Base-by-base conservation (phyloP, 169 alveolate genomes). In the Plasmodium ovale region DNA sequence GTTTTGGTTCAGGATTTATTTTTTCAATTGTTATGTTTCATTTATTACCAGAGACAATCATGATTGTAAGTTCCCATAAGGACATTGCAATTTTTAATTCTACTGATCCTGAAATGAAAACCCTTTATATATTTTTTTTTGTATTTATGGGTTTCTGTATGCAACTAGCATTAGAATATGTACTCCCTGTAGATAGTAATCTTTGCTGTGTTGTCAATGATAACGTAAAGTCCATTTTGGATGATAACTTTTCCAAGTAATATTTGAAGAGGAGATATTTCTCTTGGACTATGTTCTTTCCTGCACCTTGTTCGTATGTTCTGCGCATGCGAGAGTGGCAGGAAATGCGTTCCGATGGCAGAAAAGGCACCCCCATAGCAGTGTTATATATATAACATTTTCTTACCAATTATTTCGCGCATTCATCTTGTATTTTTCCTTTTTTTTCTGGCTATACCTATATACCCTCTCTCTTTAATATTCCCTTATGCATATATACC, bases 1-100 rank as follows among this genome's bases (percentile, higher is more conserved):
- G 89, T 54, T 79, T 79, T 58, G 89, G 89, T n/a, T 64, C 89
- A 1, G 89, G 89, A 0, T 79, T 79, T 56, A 79, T 79, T 1
- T 79, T 79, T 44, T 79, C 89, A 25, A 79, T 79, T 23, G 72
- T 79, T 16, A 64, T 79, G 82, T 79, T 79, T 29, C 89, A 79
- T 47, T 58, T 79, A 12, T 44, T 79, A 35, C 89, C 89, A 5
- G 89, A 79, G 53, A 79, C 89, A 3, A 79, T 79, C 1, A 49
- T 39, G 6, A 51, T 51, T n/a, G 68, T 33, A 9, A 62, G 21
- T 64, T 64, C 72, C 2, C 89, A 79, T 56, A 49, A 29, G 0
- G 59, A 79, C n/a, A 51, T 79, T 4, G 47, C 14, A 0, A 51
- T 79, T 31, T 79, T 79, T 49, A 79, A 79, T 25, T 29, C 82